Base-by-base conservation (phyloP, 2,329 filamentous ascomycete species). In the Fusarium ramigenum region DNA sequence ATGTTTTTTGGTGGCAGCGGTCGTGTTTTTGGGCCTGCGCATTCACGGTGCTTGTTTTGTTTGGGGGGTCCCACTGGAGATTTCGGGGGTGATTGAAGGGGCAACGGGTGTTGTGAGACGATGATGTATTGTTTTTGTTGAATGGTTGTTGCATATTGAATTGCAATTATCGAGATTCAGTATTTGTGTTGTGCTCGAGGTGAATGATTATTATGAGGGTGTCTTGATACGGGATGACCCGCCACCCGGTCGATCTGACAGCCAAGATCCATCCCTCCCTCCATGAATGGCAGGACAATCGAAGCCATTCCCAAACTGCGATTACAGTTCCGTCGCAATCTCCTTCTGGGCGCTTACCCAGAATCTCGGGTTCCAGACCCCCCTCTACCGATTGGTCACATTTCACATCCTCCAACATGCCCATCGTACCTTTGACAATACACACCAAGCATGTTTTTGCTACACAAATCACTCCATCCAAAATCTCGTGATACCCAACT, bases 11-110 rank as follows among this genome's bases (percentile, higher is more conserved):
- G 71, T 75, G 71, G 30, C 1, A 32, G 14, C 25, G 46, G 44
- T 40, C 66, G 65, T 67, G 63, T 56, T 49, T 40, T 49, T n/a
- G 64, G 59, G 34, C 60, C 39, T 42, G 39, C 47, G 43, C 37
- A 70, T 77, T 77, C 75, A 77, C 75, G 75, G 61, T 49, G 50
- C 23, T 61, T 52, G 57, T 60, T 60, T 75, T 75, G 62, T 53
- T 69, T 72, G 58, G 23, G 43, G 37, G 32, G 15, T 49, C 69
- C 69, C 70, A 73, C 70, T 60, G 30, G 6, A 18, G 16, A 14
- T 23, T 37, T 12, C 28, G n/a, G 42, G 52, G 43, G 49, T 43
- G 56, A 74, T 74, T 74, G 71, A 74, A 74, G 72, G 72, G 72
- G 72, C 72, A 74, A 74, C 72, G 53, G 34, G 5, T 56, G 30